phyloP scores from a whole-genome alignment of 441 rosid species.

The Erodium texanum region DNA sequence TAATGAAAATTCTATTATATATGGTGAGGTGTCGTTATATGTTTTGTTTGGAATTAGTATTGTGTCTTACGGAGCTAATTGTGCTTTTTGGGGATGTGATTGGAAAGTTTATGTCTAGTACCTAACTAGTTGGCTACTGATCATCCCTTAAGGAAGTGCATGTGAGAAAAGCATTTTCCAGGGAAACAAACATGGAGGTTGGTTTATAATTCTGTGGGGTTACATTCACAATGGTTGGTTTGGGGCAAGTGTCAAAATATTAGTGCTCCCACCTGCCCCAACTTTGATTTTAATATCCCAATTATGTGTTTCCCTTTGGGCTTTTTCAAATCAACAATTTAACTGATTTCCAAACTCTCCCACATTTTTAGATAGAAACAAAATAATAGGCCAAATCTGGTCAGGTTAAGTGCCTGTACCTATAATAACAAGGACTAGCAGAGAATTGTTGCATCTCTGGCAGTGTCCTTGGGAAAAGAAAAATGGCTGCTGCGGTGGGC shows the following conservation, averaged over 20 bases:
- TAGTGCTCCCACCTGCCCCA: not conserved
- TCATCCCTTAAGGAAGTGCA: not conserved
- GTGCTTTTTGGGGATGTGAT: not conserved
- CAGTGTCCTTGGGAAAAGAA: not conserved
- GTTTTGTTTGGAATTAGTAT: too few relatives aligned
- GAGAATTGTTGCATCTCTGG: not conserved
- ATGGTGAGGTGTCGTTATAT: too few relatives aligned
- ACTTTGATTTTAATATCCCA: not conserved
- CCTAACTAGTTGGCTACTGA: not conserved
- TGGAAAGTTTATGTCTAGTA: not conserved
- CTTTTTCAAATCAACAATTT: not conserved
- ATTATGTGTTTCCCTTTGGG: not conserved
- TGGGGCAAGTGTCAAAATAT: not conserved
- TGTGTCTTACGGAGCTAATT: not conserved
- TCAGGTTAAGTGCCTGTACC: too few relatives aligned
- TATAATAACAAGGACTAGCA: not conserved
- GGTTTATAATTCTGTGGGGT: not conserved
- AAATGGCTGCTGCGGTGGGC: not conserved
- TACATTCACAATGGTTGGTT: not conserved
- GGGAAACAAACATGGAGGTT: not conserved
- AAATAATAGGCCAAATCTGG: not conserved
- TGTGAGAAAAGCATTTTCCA: not conserved
- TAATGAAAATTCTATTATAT: too few relatives aligned
- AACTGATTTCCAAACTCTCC: not conserved
- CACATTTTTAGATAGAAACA: not conserved